phyloP scores from a whole-genome alignment of 2,329 filamentous ascomycete genomes.

The Fusarium nematophilum region DNA sequence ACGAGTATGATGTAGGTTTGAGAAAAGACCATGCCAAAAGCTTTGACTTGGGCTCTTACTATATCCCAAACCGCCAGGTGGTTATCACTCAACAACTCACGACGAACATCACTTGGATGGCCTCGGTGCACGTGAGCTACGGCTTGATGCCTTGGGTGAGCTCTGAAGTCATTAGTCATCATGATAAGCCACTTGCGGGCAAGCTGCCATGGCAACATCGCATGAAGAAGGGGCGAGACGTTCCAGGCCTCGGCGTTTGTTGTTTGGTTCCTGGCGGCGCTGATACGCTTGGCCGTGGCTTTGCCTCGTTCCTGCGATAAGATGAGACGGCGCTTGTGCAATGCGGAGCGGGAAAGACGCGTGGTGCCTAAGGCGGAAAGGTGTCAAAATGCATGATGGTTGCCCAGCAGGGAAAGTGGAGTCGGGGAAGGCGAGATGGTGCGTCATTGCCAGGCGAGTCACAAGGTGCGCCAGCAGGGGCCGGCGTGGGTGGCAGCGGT shows the following conservation, averaged over 20 bases:
- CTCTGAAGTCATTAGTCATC: not conserved
- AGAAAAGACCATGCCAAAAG: too few species aligned
- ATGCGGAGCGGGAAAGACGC: slow-evolving; percentile 14
- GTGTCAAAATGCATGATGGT: slow-evolving; percentile 31
- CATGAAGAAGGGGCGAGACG: not conserved
- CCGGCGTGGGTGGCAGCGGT: slow-evolving; percentile 7
- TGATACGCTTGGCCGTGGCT: slow-evolving; percentile 22
- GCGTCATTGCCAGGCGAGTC: slow-evolving; percentile 45
- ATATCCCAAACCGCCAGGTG: too few species aligned
- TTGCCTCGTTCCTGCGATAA: slow-evolving; percentile 17
- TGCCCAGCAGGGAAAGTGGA: slow-evolving; percentile 44
- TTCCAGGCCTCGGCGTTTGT: slow-evolving; percentile 6
- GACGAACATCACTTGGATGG: too few species aligned
- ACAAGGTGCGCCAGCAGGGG: slow-evolving; percentile 39
- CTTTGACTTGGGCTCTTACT: too few species aligned
- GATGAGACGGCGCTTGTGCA: slow-evolving; percentile 30
- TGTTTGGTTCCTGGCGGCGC: slow-evolving; percentile 25
- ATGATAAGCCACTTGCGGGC: slow-evolving; percentile 4
- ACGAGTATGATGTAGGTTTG: too few species aligned
- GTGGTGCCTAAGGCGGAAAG: slow-evolving; percentile 45
- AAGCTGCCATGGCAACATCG: slow-evolving; percentile 28
- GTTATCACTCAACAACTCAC: too few species aligned
- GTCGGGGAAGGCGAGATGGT: slow-evolving; percentile 36
- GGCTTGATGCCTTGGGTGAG: too few species aligned
- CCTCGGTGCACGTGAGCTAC: too few species aligned